These are phyloP conservation scores for Alloascoidea africana DNA, from an alignment of 805 yeast genomes.

Conservation along the genomic window DNA sequence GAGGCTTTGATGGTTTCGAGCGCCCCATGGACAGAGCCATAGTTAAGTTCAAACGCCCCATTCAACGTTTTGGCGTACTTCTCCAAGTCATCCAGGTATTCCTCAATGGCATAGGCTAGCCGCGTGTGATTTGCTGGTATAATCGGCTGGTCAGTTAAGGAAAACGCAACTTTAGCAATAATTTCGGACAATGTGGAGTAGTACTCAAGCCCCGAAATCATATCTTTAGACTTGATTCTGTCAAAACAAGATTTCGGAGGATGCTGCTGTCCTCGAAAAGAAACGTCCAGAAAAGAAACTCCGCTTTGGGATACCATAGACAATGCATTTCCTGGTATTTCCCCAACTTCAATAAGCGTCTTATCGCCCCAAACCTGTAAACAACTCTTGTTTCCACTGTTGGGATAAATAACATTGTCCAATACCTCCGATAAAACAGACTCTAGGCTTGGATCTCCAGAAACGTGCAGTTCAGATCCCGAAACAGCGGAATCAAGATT, in stretches of 20 bases:
- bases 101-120: slow-evolving; percentile 31
- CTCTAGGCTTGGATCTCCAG: slow-evolving; percentile 51
- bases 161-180: slow-evolving; percentile 35
- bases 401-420: slow-evolving; percentile 10
- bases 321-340: slow-evolving; percentile 47
- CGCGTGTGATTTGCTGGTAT: slow-evolving; percentile 48
- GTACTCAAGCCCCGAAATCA: too few species aligned
- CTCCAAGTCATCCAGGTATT: slow-evolving; percentile 15
- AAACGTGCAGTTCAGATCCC: slow-evolving; percentile 35
- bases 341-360: neutral
- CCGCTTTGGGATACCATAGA: slow-evolving; percentile 55
- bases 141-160: slow-evolving; percentile 59
- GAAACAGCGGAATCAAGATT: slow-evolving; percentile 56
- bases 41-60: too few species aligned
- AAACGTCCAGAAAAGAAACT: slow-evolving; percentile 52
- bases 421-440: slow-evolving; percentile 24
- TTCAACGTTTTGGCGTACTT: too few species aligned
- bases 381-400: slow-evolving; percentile 10
- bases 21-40: slow-evolving; percentile 7
- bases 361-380: neutral
- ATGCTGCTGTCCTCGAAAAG: slow-evolving; percentile 23
- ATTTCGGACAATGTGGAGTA: slow-evolving; percentile 43
- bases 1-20: slow-evolving; percentile 19
- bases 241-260: slow-evolving; percentile 49
- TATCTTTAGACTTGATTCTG: slow-evolving; percentile 37